Base-by-base conservation (phyloP, 2,329 filamentous ascomycete genomes). In the Metarhizium rileyi region DNA sequence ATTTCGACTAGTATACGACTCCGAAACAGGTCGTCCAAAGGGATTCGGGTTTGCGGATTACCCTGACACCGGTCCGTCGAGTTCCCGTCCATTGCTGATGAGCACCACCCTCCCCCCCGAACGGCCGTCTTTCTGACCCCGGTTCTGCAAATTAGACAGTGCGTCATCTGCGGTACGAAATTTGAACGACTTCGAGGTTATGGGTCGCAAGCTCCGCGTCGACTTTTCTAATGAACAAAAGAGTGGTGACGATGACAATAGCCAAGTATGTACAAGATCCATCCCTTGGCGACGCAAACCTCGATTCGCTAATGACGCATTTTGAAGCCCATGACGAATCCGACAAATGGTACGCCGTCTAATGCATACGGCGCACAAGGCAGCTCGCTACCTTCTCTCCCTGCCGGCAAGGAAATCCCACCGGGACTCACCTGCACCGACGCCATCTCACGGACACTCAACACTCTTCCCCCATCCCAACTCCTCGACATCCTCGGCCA, bases 41-140 rank as follows among this genome's bases (percentile, higher is more conserved):
- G 93, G 93, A 18, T 98, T 95, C 65, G 93, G 93, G 33, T 98
- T 97, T 61, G 87, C 90, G 61, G 91, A 97, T 66, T 98, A 95
- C 63, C 86, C 89, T 49, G 93, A 97, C 63, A 83, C 87, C 52
- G 91, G 95, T 79, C 77, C 33, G 66, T 52, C 42, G 35, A 23
- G n/a, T 18, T 8, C 16, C 30, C 30, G 7, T 38, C 16, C 35
- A 16, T 20, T 14, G n/a, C 35, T 3, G 4, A 18, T 10, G 35
- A 20, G 35, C 35, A 16, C 14, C 27, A 28, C 22, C 20, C 4
- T 7, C n/a, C 38, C 5, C 33, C 14, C 33, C 47, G 35, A 38
- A n/a, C 6, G 6, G 8, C 18, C n/a, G 20, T n/a, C 10, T 12
- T 46, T 6, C 16, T 33, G 14, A 33, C 20, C 35, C 25, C 38